These are phyloP conservation scores for Phialemonium atrogriseum DNA, from an alignment of 2,329 filamentous ascomycete genomes.

Conservation along the genomic window DNA sequence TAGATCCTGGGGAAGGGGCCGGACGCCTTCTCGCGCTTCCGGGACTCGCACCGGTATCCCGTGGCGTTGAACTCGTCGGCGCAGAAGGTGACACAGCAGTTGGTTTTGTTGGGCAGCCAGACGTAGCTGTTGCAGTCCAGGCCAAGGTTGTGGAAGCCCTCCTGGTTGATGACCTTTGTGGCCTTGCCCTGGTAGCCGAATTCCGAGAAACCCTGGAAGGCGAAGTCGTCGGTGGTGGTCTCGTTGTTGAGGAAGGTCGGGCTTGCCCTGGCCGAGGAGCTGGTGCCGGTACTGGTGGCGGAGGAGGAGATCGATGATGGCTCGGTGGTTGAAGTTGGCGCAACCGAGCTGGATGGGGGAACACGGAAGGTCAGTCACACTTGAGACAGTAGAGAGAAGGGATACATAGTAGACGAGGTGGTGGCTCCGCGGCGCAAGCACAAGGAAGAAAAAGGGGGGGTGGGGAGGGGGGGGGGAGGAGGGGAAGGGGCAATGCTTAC, in stretches of 20 bases:
- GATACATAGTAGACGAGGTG: too few relatives aligned
- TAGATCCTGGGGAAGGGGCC: conserved; percentile 14
- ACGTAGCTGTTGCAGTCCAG: conserved; percentile 15
- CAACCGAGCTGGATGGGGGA: conserved; percentile 3
- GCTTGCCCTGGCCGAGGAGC: conserved; percentile 3
- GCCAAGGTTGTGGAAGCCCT: conserved; percentile 16
- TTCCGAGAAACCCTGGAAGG: conserved; percentile 23
- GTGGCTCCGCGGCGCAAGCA: too few relatives aligned
- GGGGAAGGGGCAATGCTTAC: background rate
- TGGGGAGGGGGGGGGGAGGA: too few relatives aligned
- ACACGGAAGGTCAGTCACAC: too few relatives aligned
- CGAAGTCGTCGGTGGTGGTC: conserved; percentile 11
- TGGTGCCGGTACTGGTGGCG: conserved; percentile 4
- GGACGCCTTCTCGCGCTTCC: conserved; percentile 9
- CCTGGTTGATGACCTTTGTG: conserved; percentile 14
- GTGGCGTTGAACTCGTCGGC: conserved; percentile 11
- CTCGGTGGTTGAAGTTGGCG: background rate
- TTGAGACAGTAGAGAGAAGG: too few relatives aligned
- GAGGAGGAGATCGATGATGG: conserved; percentile 1
- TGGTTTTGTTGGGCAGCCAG: conserved; percentile 15
- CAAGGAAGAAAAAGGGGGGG: too few relatives aligned
- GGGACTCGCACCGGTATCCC: conserved; percentile 18
- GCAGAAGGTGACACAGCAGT: conserved; percentile 21
- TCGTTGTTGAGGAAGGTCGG: conserved; percentile 14
- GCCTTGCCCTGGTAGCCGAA: conserved; percentile 14